Conservation (phyloP, 176 grass and related monocot species). For the Puccinellia tenuiflora region DNA sequence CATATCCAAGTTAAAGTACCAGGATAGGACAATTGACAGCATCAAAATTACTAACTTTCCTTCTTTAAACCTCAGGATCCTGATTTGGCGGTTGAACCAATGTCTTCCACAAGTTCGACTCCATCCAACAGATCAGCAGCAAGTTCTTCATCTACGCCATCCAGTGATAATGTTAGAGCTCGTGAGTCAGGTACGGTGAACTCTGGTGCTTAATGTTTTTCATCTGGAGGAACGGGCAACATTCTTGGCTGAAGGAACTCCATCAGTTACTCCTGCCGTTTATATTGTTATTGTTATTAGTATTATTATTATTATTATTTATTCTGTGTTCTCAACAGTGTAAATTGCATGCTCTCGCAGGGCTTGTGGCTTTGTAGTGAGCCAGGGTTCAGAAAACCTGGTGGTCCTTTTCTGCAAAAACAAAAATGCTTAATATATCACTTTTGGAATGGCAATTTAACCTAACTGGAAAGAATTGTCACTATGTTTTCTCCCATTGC, state of each 20-base stretch:
- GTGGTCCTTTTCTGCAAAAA: neutral
- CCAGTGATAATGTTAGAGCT: constrained; percentile 44
- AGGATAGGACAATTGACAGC: neutral
- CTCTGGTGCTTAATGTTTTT: neutral
- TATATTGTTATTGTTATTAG: neutral
- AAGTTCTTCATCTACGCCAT: constrained; percentile 51
- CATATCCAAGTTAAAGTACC: constrained; percentile 1
- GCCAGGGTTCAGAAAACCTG: neutral
- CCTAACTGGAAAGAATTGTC: neutral
- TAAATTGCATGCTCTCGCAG: neutral
- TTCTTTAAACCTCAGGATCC: constrained; percentile 55
- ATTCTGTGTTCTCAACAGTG: neutral
- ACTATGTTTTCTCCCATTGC: neutral
- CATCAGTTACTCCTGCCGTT: neutral
- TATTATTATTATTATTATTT: neutral
- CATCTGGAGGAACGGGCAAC: neutral
- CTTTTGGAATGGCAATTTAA: constrained; percentile 1
- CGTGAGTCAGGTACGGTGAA: constrained; percentile 53
- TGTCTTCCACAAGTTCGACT: constrained; percentile 60
- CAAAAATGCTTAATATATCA: constrained; percentile 1
- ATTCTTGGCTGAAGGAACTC: neutral
- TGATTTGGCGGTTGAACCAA: constrained; percentile 66
- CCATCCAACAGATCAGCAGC: constrained; percentile 41
- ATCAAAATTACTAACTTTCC: neutral
- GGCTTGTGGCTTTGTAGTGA: constrained; percentile 2